These are phyloP conservation scores for Ophiostoma tasmaniense DNA, from an alignment of 2,329 filamentous ascomycete genomes.

Conservation along the genomic window DNA sequence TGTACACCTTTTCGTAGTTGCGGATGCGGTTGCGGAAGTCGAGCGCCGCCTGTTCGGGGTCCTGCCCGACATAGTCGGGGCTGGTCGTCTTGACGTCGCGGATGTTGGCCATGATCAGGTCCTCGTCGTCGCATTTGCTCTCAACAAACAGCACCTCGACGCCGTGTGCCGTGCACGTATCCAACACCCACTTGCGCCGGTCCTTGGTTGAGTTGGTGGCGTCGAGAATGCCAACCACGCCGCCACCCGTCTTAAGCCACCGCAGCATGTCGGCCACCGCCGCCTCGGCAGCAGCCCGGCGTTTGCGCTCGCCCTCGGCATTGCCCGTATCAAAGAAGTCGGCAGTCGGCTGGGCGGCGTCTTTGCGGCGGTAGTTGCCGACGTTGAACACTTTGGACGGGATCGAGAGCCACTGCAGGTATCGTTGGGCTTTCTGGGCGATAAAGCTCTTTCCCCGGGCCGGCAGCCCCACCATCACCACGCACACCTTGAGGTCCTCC, in stretches of 20 bases:
- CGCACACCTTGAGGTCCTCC: constrained; percentile 93
- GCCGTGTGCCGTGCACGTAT: constrained; percentile 63
- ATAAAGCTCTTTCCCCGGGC: constrained; percentile 96
- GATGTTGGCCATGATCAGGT: constrained; percentile 96
- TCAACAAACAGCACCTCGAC: constrained; percentile 94
- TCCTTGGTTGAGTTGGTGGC: constrained; percentile 93
- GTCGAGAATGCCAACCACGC: constrained; percentile 87
- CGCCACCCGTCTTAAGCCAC: constrained; percentile 79
- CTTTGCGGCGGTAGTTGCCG: constrained; percentile 83
- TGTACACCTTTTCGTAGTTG: constrained; percentile 96
- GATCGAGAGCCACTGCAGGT: constrained; percentile 94
- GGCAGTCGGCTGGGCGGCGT: constrained; percentile 81
- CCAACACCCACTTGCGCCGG: constrained; percentile 82
- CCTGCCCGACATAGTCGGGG: constrained; percentile 88
- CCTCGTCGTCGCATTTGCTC: constrained; percentile 92
- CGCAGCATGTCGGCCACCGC: constrained; percentile 88
- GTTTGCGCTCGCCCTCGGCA: constrained; percentile 78
- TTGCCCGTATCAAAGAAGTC: constrained; percentile 95
- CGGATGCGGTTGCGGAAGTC: constrained; percentile 92
- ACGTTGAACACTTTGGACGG: constrained; percentile 95
- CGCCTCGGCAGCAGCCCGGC: constrained; percentile 80
- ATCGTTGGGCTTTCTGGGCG: constrained; percentile 90
- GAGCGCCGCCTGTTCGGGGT: constrained; percentile 80
- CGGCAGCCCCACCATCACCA: constrained; percentile 96
- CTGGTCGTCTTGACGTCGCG: constrained; percentile 94